Conservation (phyloP, 495 filamentous ascomycete species). For the Hypomontagnella submonticulosa region DNA sequence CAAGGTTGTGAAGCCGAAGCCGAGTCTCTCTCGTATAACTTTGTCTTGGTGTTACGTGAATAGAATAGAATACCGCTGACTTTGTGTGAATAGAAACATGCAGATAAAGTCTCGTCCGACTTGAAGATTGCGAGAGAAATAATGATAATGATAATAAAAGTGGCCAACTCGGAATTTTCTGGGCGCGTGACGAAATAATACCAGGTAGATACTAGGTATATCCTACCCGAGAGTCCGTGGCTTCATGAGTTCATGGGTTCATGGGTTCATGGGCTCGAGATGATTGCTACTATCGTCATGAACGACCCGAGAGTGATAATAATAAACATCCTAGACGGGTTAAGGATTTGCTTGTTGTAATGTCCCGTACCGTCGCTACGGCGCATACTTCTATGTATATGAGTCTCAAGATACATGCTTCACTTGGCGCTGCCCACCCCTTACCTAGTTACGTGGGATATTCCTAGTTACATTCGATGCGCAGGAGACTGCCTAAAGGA, state of each 20-base stretch:
- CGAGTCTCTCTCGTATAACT: not conserved
- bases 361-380: slow-evolving; percentile 2
- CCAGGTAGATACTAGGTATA: not conserved
- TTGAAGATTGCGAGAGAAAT: not conserved
- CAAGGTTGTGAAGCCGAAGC: slow-evolving; percentile 11
- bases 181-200: slow-evolving; percentile 18
- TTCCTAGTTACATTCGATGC: slow-evolving; percentile 22
- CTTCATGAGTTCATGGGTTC: not conserved
- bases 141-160: too few species aligned
- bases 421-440: not conserved
- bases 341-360: not conserved
- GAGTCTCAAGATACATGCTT: not conserved
- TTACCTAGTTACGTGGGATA: slow-evolving; percentile 5
- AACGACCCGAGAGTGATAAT: slow-evolving; percentile 9
- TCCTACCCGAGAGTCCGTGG: not conserved
- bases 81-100: slow-evolving; percentile 2
- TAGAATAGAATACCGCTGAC: not conserved
- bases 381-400: not conserved
- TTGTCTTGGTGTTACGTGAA: slow-evolving; percentile 19
- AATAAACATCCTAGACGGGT: slow-evolving; percentile 11
- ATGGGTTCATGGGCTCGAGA: not conserved
- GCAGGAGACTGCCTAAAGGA: slow-evolving; percentile 22
- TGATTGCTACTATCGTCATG: slow-evolving; percentile 34
- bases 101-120: slow-evolving; percentile 17
- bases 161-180: slow-evolving; percentile 7